Percentiles rank a stretch among this genome's conserved stretches.
These are phyloP conservation scores for Dictyostelium citrinum DNA, from an alignment of 78 protist species.

Conservation along the genomic window DNA sequence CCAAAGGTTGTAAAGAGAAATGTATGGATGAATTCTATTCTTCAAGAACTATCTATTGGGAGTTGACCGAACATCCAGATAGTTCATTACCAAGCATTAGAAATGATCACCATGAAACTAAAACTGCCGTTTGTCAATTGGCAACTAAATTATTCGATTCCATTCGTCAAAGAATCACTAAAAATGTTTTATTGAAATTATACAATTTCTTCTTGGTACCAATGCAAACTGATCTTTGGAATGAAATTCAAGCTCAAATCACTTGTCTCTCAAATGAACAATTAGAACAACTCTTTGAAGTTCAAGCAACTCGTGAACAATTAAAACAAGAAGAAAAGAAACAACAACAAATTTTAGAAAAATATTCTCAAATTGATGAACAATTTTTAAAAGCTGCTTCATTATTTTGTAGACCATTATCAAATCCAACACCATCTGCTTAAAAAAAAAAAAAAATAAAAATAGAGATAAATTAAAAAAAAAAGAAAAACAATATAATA, in stretches of 20 bases:
- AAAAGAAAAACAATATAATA: too few relatives aligned
- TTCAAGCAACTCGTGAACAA: conserved; percentile 60
- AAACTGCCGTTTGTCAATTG: conserved; percentile 66
- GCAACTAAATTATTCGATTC: conserved; percentile 65
- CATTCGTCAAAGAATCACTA: conserved; percentile 81
- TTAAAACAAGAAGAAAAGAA: conserved; percentile 74
- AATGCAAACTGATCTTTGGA: conserved; percentile 87
- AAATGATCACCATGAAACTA: conserved; percentile 74
- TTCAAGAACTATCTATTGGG: conserved; percentile 87
- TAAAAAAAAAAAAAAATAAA: not conserved
- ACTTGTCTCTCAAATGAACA: conserved; percentile 64
- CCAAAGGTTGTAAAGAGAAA: conserved; percentile 78
- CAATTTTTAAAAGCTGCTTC: conserved; percentile 60
- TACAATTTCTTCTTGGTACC: conserved; percentile 87
- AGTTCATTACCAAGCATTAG: conserved; percentile 48
- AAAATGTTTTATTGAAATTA: conserved; percentile 82
- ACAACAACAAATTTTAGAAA: conserved; percentile 47
- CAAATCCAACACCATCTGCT: conserved; percentile 2
- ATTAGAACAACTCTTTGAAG: conserved; percentile 82
- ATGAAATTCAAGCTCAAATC: conserved; percentile 75
- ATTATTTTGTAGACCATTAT: conserved; percentile 50
- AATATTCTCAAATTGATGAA: conserved; percentile 64
- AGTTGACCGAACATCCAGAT: conserved; percentile 75
- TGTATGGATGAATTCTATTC: conserved; percentile 85
- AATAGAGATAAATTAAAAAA: not conserved